A percentile compares a stretch with the other conserved stretches of the same genome.
These are phyloP conservation scores for Coemansia sp. DNA, from an alignment of 192 early-diverging fungal species.

Conservation along the genomic window DNA sequence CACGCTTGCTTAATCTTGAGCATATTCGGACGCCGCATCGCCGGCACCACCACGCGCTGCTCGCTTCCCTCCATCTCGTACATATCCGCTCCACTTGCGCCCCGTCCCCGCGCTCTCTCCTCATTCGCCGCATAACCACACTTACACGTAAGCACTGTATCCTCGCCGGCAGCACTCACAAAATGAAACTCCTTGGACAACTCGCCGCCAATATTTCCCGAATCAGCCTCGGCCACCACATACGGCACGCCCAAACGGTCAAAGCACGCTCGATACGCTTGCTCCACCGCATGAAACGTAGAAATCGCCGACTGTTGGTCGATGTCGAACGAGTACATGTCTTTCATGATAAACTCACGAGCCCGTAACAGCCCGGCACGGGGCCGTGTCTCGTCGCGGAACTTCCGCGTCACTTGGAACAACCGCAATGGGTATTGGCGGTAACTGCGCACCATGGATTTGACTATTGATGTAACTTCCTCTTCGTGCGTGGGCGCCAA, in stretches of 20 bases:
- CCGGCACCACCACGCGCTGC: slow-evolving; percentile 16
- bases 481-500: slow-evolving; percentile 92
- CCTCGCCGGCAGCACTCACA: slow-evolving; percentile 75
- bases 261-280: slow-evolving; percentile 77
- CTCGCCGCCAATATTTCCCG: slow-evolving; percentile 87
- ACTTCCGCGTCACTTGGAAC: slow-evolving; percentile 89
- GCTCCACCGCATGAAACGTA: slow-evolving; percentile 75
- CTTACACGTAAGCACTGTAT: slow-evolving; percentile 70
- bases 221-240: slow-evolving; percentile 86
- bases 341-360: slow-evolving; percentile 96
- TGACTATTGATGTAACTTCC: slow-evolving; percentile 79
- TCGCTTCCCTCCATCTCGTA: neutral
- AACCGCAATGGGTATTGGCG: slow-evolving; percentile 79
- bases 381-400: slow-evolving; percentile 80
- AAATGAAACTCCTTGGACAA: slow-evolving; percentile 91
- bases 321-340: slow-evolving; percentile 87
- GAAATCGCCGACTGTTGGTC: slow-evolving; percentile 62
- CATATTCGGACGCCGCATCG: slow-evolving; percentile 21
- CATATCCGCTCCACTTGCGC: slow-evolving; percentile 5
- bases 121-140: slow-evolving; percentile 87
- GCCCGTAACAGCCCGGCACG: slow-evolving; percentile 80
- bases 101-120: slow-evolving; percentile 60
- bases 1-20: slow-evolving; percentile 35
- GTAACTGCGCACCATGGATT: slow-evolving; percentile 62
- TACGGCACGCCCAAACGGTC: slow-evolving; percentile 75